Evolutionary conservation across 768 basidiomycete species (phyloP), one percentile per base, ranked within the genome.

Genomic region (Amanita pallidorosea): DNA sequence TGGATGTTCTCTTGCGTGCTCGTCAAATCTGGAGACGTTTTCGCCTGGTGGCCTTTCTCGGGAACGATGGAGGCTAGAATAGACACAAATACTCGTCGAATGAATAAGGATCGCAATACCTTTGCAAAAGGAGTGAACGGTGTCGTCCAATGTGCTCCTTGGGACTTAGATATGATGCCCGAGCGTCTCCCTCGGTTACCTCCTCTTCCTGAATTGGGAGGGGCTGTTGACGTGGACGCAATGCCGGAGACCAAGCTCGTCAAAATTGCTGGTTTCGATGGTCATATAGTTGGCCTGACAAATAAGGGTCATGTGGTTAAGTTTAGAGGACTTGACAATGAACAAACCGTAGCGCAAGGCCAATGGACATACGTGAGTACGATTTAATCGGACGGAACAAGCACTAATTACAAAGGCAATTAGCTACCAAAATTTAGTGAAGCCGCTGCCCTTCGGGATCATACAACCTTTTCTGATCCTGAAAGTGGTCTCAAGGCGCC

Each of bases 1-100:
- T 93, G 91, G 91, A 54, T 59, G 12, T 88, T 85, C 63, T 83
- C 84, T n/a, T 76, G 81, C 9, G 69, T 83, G 27, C 79, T 95
- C 57, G 85, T 83, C 7, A 70, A 73, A 53, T 70, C 74, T n/a
- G 87, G 88, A 2, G 76, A 81, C 43, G 81, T 86, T 40, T 78
- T 81, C 54, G 79, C 85, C 4, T 88, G 82, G 79, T 90, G 83
- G 81, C 87, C 85, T 3, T 70, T 72, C 52, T 61, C 64, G 5
- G 79, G 75, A 2, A 55, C 57, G 6, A 69, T 85, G 59, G 56
- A 59, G 15, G 55, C 65, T 8, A 54, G 52, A 3, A 64, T 80
- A 47, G 55, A 62, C 31, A 59, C 59, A 20, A 71, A 70, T 52
- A 69, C 75, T 55, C 59, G 53, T 5, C 66, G 67, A 34, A 71